Base-by-base conservation (phyloP, 2,329 filamentous ascomycete genomes). In the Fusarium nanum region DNA sequence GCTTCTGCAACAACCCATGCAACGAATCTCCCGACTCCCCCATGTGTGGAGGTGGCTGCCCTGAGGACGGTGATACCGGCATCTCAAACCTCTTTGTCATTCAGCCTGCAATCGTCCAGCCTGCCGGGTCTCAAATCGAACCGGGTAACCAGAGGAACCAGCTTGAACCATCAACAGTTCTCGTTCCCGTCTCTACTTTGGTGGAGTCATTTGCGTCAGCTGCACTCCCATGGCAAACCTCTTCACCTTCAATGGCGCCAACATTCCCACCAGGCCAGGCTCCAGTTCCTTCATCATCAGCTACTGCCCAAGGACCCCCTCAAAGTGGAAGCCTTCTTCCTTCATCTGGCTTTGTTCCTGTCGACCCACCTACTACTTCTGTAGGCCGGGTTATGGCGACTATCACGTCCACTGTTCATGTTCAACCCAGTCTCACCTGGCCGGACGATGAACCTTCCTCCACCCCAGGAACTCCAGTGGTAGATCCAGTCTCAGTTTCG, bases 51-150 rank as follows among this genome's bases (percentile, higher is more conserved):
- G 76, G 77, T 37, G 67, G 72, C 12, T 79, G 76, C 53, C 75
- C 73, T 13, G 52, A 72, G 6, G 72, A 37, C 18, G 34, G 76
- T 12, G 65, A 66, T 7, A 69, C 74, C 10, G 68, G 53, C 8
- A 75, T 77, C 55, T 79, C 77, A 37, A 81, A 78, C 47, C 67
- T 81, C 27, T 81, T 80, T 55, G 68, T 68, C 16, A 70, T 72
- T 37, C 67, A 65, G 20, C 56, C 70, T 18, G 59, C 71, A 9
- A n/a, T 60, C 12, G 18, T 71, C 13, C 62, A 57, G 14, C 48
- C 49, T 18, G 56, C 56, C 2, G 63, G 70, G 28, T 20, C 30
- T 20, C 49, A 57, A 22, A 41, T 62, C 30, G 59, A 68, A 28
- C 47, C 60, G 16, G 40, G 56, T 13, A 41, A 55, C 55, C 40